Base-by-base conservation (phyloP, 2,329 filamentous ascomycete species). In the Colletotrichum zoysiae region DNA sequence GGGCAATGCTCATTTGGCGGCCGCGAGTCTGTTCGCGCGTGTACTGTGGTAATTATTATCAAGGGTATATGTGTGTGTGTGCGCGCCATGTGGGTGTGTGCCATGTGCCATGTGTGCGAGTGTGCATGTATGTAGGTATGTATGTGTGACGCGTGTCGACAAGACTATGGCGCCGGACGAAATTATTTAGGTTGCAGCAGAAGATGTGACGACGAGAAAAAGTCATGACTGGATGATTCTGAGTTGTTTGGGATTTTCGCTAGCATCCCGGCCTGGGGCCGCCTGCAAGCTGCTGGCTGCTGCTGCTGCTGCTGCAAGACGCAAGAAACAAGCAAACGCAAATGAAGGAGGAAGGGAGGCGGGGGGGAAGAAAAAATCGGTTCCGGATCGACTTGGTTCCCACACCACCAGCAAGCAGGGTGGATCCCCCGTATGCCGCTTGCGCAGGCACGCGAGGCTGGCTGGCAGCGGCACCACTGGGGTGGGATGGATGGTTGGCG, bases 371-470 rank as follows among this genome's bases (percentile, higher is more conserved):
- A 26, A 71, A 59, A 68, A 63, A 2, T 18, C 42, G 23, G 48
- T 67, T 50, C 53, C 33, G 64, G 55, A 65, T 72, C 58, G 65
- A 44, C 70, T 57, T 57, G 65, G 65, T 65, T 72, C 35, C 70
- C 70, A 70, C 70, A 61, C 66, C 65, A 69, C 69, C 69, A 70
- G n/a, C 44, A 48, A 70, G 18, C 44, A 48, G 20, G n/a, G 26
- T 55, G 70, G 69, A 69, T 69, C 38, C 69, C 38, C 40, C 26
- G 26, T 30, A 53, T n/a, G 18, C 69, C 38, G 55, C 73, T 74
- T 74, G 73, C 73, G 73, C 73, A 74, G 73, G 73, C 64, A 74
- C 67, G 68, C 55, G 61, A 60, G 69, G 69, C 65, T 60, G 26
- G 53, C 65, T 56, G 26, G 46, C 40, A 38, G 65, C 40, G 44